phyloP scores from a whole-genome alignment of 2,329 filamentous ascomycete species.

The Trichoderma atrobrunneum region DNA sequence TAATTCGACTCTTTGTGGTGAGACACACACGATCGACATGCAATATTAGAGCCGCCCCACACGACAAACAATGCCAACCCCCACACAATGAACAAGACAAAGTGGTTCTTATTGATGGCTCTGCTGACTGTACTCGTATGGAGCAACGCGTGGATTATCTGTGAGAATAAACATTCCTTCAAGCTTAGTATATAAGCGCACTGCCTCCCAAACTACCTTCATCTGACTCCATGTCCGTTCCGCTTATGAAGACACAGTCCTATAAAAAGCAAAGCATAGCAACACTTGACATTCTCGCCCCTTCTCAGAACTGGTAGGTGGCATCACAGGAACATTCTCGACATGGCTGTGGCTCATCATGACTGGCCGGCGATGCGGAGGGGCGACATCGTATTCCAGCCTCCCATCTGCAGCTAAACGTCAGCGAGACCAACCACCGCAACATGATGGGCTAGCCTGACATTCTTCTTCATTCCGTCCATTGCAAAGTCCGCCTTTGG shows the following conservation, averaged over 20 bases:
- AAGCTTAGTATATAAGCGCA: neutral
- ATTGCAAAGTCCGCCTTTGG: neutral
- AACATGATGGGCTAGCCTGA: neutral
- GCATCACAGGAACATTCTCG: neutral
- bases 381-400: conserved; percentile 4
- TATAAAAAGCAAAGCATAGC: neutral
- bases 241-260: neutral
- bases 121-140: neutral
- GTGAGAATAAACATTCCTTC: neutral
- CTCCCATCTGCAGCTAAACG: neutral
- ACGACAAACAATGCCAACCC: neutral
- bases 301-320: neutral
- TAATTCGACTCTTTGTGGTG: neutral
- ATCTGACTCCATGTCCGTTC: neutral
- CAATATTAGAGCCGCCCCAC: conserved; percentile 10
- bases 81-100: neutral
- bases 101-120: neutral
- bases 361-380: neutral
- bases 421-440: conserved; percentile 1
- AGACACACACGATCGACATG: conserved; percentile 12
- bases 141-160: neutral
- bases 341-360: neutral
- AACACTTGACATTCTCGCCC: neutral
- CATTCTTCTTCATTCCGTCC: neutral
- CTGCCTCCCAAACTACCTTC: neutral